Evolutionary conservation across 148 eudicot species (phyloP), one percentile per base, ranked within the genome.

Genomic region (Fallopia convolvulus): DNA sequence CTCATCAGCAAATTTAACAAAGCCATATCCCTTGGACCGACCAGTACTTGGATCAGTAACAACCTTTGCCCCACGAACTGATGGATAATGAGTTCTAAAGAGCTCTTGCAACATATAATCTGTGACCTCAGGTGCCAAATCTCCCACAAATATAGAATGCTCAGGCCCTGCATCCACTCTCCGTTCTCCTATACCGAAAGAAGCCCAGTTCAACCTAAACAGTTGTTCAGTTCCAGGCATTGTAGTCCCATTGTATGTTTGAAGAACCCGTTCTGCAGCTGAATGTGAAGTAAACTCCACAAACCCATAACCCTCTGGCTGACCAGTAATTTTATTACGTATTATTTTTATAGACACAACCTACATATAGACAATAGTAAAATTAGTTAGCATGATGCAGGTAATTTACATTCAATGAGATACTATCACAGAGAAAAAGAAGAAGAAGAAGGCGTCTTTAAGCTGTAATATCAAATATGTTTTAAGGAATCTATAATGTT

Each of bases 221-320:
- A 89, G 93, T 60, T 87, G 87, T 79, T 95, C 99, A 15, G 94
- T 91, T 56, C 94, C 94, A 13, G 99, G 99, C 87, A 95, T 91
- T 79, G 87, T 90, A 60, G 97, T 84, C 78, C 97, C 99, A 76
- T 91, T 93, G 84, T 88, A 95, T 33, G 92, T 61, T 79, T 88
- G 97, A 71, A 95, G 80, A 80, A 95, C 84, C 76, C 89, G 87
- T 75, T 95, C 97, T 77, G 97, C 99, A 13, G 92, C 90, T 41
- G 90, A 80, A 79, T 95, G 99, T 32, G 97, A 88, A 77, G 77
- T 76, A 73, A 95, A 95, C 86, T 95, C 99, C 76, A 95, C 89
- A 86, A 95, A 95, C 17, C 99, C 99, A 86, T 95, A 95, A 75
- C 99, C 97, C 83, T 95, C 99, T 5, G 99, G 97, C 80, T 88